Conservation (phyloP, 2,329 filamentous ascomycete genomes). For the Teratosphaeria zuluensis region DNA sequence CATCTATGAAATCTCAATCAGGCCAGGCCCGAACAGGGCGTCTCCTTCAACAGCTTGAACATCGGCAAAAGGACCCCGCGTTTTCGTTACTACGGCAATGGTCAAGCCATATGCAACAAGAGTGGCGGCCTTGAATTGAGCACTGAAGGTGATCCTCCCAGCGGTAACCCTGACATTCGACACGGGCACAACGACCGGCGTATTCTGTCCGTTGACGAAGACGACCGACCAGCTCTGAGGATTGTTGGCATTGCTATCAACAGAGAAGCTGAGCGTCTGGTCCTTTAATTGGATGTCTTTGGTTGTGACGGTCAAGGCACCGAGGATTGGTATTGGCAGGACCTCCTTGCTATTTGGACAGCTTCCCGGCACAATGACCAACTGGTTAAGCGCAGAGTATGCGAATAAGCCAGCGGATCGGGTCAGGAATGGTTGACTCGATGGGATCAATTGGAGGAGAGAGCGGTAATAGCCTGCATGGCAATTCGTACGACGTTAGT, state of each 20-base stretch:
- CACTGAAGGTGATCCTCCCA: conserved; percentile 35
- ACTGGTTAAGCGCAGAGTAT: conserved; percentile 49
- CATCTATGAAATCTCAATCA: conserved; percentile 35
- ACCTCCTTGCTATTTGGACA: conserved; percentile 36
- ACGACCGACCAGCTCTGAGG: conserved; percentile 18
- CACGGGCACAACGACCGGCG: conserved; percentile 38
- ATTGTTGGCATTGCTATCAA: conserved; percentile 27
- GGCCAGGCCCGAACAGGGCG: conserved; percentile 37
- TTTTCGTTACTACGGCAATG: conserved; percentile 41
- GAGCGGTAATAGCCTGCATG: conserved; percentile 46
- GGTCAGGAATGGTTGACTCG: conserved; percentile 58
- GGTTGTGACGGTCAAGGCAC: conserved; percentile 39
- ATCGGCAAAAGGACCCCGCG: conserved; percentile 31
- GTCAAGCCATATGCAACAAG: conserved; percentile 43
- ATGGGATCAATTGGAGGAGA: conserved; percentile 48
- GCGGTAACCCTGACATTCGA: conserved; percentile 31
- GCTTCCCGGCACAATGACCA: conserved; percentile 49
- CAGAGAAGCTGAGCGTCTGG: conserved; percentile 43
- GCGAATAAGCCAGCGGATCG: conserved; percentile 53
- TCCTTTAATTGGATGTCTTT: conserved; percentile 35
- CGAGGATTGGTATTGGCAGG: conserved; percentile 44
- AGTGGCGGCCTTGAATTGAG: conserved; percentile 42
- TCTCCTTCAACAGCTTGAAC: conserved; percentile 27
- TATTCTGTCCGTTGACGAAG: conserved; percentile 43
- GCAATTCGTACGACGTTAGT: too few species aligned